Evolutionary conservation across 805 yeast species (phyloP).

Genomic region (Teunomyces atbi): DNA sequence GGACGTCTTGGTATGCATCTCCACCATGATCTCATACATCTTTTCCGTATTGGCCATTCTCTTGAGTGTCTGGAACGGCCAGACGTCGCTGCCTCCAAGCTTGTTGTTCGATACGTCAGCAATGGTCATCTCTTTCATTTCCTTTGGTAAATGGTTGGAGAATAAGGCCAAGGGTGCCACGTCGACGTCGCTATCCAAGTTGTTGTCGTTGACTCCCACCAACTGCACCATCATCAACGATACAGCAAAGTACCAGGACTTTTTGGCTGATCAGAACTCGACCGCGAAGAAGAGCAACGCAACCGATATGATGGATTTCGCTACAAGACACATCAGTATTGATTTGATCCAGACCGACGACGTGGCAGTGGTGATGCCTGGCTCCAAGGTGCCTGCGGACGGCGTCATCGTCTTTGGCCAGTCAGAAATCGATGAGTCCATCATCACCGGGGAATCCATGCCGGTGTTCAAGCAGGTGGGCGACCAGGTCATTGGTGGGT

Average conservation of each 20-base stretch:
- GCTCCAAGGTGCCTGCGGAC: constrained; percentile 89
- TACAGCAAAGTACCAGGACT: constrained; percentile 20
- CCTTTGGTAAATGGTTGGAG: constrained; percentile 89
- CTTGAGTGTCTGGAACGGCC: constrained; percentile 44
- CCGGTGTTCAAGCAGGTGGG: constrained; percentile 67
- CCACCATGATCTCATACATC: constrained; percentile 74
- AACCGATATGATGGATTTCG: constrained; percentile 23
- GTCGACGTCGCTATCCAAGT: constrained; percentile 78
- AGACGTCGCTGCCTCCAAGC: constrained; percentile 51
- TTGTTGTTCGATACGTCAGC: constrained; percentile 82
- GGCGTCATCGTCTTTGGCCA: constrained; percentile 76
- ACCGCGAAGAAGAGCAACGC: constrained; percentile 7
- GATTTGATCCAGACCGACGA: constrained; percentile 79
- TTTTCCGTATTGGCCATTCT: constrained; percentile 70
- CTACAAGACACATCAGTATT: constrained; percentile 55
- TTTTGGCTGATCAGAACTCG: constrained; percentile 9
- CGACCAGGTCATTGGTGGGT: constrained; percentile 79
- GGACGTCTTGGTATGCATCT: constrained; percentile 86
- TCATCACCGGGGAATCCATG: constrained; percentile 86
- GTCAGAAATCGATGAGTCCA: constrained; percentile 84
- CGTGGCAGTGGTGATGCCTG: constrained; percentile 75
- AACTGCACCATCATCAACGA: constrained; percentile 63
- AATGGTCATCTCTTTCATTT: constrained; percentile 80
- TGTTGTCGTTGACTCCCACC: constrained; percentile 79
- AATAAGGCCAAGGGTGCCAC: constrained; percentile 92